phyloP scores from a whole-genome alignment of 2,329 filamentous ascomycete genomes.

The Penicillium sp. region DNA sequence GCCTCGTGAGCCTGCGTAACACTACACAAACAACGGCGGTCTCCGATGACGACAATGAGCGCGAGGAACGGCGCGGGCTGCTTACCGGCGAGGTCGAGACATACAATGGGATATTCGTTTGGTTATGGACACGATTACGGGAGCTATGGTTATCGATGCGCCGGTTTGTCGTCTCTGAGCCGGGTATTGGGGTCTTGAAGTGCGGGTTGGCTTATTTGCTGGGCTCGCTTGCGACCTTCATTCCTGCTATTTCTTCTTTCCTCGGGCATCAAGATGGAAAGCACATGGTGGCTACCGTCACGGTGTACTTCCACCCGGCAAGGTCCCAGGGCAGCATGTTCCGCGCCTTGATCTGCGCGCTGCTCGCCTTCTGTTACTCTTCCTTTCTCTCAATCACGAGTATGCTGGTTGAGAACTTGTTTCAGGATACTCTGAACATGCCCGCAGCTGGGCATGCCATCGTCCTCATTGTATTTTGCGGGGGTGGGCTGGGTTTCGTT shows the following conservation, averaged over 20 bases:
- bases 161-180: slow-evolving; percentile 66
- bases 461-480: slow-evolving; percentile 79
- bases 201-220: slow-evolving; percentile 87
- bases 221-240: slow-evolving; percentile 82
- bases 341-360: slow-evolving; percentile 74
- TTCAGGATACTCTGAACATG: slow-evolving; percentile 65
- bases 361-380: slow-evolving; percentile 76
- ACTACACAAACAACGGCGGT: slow-evolving; percentile 36
- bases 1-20: slow-evolving; percentile 72
- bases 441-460: slow-evolving; percentile 72
- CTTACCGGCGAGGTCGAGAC: slow-evolving; percentile 27
- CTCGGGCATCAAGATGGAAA: slow-evolving; percentile 86
- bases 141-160: slow-evolving; percentile 46
- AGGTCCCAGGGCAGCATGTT: slow-evolving; percentile 85
- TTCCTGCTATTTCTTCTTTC: slow-evolving; percentile 67
- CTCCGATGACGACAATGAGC: slow-evolving; percentile 7
- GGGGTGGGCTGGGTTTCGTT: slow-evolving; percentile 80
- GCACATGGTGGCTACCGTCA: slow-evolving; percentile 89
- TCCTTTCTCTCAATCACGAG: slow-evolving; percentile 73
- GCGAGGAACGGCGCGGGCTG: slow-evolving; percentile 41
- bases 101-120: slow-evolving; percentile 12
- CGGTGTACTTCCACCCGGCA: slow-evolving; percentile 91
- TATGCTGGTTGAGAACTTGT: slow-evolving; percentile 83
- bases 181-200: slow-evolving; percentile 79
- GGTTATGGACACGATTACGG: slow-evolving; percentile 29